Conservation (phyloP, 306 rosid species). For the Castanea crenata region DNA sequence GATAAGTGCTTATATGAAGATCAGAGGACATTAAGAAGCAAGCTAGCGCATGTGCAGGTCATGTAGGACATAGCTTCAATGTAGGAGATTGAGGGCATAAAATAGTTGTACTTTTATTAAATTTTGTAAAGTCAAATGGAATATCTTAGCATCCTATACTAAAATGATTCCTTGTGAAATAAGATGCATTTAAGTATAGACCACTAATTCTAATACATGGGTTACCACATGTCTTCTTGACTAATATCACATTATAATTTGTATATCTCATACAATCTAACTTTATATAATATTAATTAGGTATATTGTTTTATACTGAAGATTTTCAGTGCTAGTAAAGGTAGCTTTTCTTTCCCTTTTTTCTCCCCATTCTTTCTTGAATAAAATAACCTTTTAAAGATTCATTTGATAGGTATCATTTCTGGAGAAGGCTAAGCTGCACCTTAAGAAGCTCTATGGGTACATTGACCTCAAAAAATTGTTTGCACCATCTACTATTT, state of each 20-base stretch:
- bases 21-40: too few relatives aligned
- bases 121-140: too few relatives aligned
- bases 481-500: constrained; percentile 32
- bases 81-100: not conserved
- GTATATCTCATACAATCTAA: too few relatives aligned
- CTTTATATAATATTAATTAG: too few relatives aligned
- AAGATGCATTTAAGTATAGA: too few relatives aligned
- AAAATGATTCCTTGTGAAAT: too few relatives aligned
- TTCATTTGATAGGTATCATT: constrained; percentile 26
- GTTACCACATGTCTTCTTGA: too few relatives aligned
- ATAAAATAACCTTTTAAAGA: not conserved
- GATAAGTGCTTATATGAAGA: too few relatives aligned
- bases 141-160: too few relatives aligned
- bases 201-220: too few relatives aligned
- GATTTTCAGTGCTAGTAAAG: not conserved
- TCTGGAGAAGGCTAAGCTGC: constrained; percentile 12
- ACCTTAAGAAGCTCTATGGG: not conserved
- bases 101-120: not conserved
- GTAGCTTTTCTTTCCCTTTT: not conserved
- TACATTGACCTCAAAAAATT: constrained; percentile 29
- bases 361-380: not conserved
- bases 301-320: not conserved
- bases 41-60: too few relatives aligned
- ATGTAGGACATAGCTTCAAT: not conserved
- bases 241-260: too few relatives aligned